These are phyloP conservation scores for Hypoxylon sp. DNA, from an alignment of 2,329 filamentous ascomycete genomes.

Conservation along the genomic window DNA sequence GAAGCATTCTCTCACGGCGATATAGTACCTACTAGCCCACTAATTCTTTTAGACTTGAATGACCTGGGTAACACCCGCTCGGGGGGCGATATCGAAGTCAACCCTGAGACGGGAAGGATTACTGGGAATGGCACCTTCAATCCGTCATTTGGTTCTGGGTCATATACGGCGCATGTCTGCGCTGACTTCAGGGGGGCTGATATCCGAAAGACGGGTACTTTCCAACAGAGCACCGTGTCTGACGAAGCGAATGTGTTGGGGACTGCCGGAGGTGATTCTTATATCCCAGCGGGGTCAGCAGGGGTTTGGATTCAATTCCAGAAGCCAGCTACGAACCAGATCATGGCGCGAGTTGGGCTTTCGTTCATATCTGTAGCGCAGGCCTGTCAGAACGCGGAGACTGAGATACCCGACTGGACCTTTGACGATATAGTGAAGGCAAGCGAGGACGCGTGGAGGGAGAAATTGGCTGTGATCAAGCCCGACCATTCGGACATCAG, in stretches of 20 bases:
- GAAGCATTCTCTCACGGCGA: slow-evolving; percentile 37
- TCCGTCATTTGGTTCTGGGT: slow-evolving; percentile 68
- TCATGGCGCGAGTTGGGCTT: slow-evolving; percentile 74
- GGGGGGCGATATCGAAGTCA: slow-evolving; percentile 60
- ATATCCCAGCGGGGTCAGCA: slow-evolving; percentile 48
- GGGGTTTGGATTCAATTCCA: slow-evolving; percentile 73
- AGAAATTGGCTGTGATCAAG: slow-evolving; percentile 68
- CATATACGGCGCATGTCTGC: slow-evolving; percentile 67
- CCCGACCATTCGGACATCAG: slow-evolving; percentile 64
- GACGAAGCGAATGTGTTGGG: slow-evolving; percentile 39
- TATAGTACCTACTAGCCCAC: slow-evolving; percentile 55
- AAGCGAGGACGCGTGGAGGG: slow-evolving; percentile 67
- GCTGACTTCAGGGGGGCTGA: slow-evolving; percentile 65
- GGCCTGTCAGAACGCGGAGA: slow-evolving; percentile 74
- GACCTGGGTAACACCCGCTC: slow-evolving; percentile 63
- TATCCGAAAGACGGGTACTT: slow-evolving; percentile 65
- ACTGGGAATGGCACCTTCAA: slow-evolving; percentile 66
- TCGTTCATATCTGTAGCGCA: slow-evolving; percentile 74
- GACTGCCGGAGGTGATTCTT: slow-evolving; percentile 44
- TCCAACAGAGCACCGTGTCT: slow-evolving; percentile 57
- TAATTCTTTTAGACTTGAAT: slow-evolving; percentile 67
- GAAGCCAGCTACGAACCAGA: slow-evolving; percentile 52
- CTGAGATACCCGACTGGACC: slow-evolving; percentile 70
- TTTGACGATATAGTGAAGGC: slow-evolving; percentile 65
- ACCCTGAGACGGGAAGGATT: slow-evolving; percentile 62